phyloP scores from a whole-genome alignment of 139 green algal genomes.

The Haematococcus lacustris region DNA sequence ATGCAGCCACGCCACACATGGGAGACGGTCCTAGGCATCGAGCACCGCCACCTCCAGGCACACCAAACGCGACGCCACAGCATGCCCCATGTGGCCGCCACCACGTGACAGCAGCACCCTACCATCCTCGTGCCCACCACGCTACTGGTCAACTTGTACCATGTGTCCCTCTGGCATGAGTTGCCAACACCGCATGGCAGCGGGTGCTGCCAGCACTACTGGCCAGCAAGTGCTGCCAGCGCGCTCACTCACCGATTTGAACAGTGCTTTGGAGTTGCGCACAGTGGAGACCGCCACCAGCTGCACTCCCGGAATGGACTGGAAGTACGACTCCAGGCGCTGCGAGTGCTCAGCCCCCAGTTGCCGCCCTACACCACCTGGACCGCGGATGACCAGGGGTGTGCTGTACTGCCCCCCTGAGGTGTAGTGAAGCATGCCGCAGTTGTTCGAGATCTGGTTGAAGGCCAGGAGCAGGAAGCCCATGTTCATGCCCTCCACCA shows the following conservation, averaged over 20 bases:
- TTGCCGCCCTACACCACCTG: conserved; percentile 80
- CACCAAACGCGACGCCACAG: no score
- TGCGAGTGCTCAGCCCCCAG: conserved; percentile 94
- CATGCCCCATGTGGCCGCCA: no score
- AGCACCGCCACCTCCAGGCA: no score
- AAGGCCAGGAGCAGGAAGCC: conserved; percentile 95
- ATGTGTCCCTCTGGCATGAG: no score
- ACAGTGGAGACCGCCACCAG: conserved; percentile 85
- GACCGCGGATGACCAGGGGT: conserved; percentile 34
- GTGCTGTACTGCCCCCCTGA: conserved; percentile 88
- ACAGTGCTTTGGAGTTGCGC: conserved; percentile 83
- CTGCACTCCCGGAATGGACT: conserved; percentile 92
- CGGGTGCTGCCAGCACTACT: neutral
- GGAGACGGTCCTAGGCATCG: no score
- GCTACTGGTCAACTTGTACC: no score
- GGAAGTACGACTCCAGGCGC: conserved; percentile 95
- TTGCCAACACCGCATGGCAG: neutral
- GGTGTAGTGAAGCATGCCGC: conserved; percentile 96
- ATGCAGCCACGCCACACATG: no score
- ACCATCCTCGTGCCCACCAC: no score
- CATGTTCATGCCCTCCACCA: conserved; percentile 99
- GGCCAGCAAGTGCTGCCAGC: neutral
- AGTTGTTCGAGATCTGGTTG: conserved; percentile 99
- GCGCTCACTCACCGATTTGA: conserved; percentile 67
- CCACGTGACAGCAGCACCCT: no score